Base-by-base conservation (phyloP, 2,329 filamentous ascomycete species). In the Claviceps arundinis region DNA sequence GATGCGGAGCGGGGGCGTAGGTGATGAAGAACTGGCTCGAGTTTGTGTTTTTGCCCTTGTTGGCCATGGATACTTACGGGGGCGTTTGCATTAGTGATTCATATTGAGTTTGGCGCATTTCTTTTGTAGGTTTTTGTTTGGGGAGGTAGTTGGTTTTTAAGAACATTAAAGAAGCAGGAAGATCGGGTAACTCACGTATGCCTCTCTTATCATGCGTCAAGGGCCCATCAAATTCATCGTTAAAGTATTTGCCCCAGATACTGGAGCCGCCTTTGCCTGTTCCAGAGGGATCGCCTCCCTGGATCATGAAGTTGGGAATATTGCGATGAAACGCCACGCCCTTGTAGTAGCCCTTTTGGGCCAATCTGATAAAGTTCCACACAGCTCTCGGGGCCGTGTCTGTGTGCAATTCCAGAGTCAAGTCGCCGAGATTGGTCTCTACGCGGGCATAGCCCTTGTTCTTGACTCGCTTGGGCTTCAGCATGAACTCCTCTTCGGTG, bases 1-100 rank as follows among this genome's bases (percentile, higher is more conserved):
- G 77, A 69, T 98, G 93, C 56, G 85, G 83, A 0, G 84, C 81
- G 1, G 86, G 75, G 49, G 88, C 84, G 67, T 98, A 98, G 0
- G 85, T 87, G 63, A 98, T 86, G 73, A 97, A 98, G 65, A 84
- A 98, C 68, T 98, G 93, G 59, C 82, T 88, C 8, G 87, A 93
- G 69, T 98, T 98, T 22, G 91, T 97, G 64, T 96, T 91, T 64
- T 96, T 96, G 54, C 93, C 93, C 65, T 98, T 98, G 69, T 98
- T 98, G 42, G 93, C 93, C 93, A 98, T 98, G 59, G 85, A 89
- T 26, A 70, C 66, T 68, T 14, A 2, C 17, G 19, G 16, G 38
- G 34, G 26, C 11, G 9, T 41, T n/a, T 2, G 22, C 17, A n/a
- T 42, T 16, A 50, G 45, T 47, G 5, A 37, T 37, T 7, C n/a